phyloP scores from a whole-genome alignment of 2,329 filamentous ascomycete species.

The Lecanicillium sp. region DNA sequence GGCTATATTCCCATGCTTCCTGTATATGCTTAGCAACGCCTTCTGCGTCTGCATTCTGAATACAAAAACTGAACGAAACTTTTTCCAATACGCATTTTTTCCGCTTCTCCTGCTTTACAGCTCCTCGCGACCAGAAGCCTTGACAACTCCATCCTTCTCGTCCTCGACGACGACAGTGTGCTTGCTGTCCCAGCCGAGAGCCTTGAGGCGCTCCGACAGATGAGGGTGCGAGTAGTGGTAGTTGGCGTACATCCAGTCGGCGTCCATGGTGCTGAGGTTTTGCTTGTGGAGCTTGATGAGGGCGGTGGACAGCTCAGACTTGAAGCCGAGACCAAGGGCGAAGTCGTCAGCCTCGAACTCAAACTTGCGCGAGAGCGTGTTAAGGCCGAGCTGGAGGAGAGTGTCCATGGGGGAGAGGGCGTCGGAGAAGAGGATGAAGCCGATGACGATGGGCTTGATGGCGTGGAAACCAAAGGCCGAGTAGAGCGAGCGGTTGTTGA shows the following conservation, averaged over 20 bases:
- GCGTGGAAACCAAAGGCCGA: slow-evolving; percentile 81
- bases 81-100: too few species aligned
- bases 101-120: slow-evolving; percentile 39
- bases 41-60: too few species aligned
- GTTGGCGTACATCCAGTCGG: slow-evolving; percentile 95
- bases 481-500: slow-evolving; percentile 91
- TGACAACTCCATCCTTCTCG: slow-evolving; percentile 46
- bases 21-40: background rate
- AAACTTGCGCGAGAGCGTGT: slow-evolving; percentile 87
- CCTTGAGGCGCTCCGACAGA: slow-evolving; percentile 84
- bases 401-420: slow-evolving; percentile 91
- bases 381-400: slow-evolving; percentile 93
- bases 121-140: slow-evolving; percentile 68
- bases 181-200: slow-evolving; percentile 75
- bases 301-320: slow-evolving; percentile 73
- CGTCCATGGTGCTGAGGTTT: slow-evolving; percentile 97
- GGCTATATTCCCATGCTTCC: background rate
- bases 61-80: too few species aligned
- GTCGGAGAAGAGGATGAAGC: slow-evolving; percentile 95
- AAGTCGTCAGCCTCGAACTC: slow-evolving; percentile 96
- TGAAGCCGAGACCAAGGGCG: slow-evolving; percentile 77
- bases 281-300: slow-evolving; percentile 97
- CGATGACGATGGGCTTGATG: slow-evolving; percentile 87
- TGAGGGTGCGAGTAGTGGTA: slow-evolving; percentile 99
- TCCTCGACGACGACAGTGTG: slow-evolving; percentile 36